phyloP scores from a whole-genome alignment of 108 stramenopile species.

The Hondaea fermentalgiana region DNA sequence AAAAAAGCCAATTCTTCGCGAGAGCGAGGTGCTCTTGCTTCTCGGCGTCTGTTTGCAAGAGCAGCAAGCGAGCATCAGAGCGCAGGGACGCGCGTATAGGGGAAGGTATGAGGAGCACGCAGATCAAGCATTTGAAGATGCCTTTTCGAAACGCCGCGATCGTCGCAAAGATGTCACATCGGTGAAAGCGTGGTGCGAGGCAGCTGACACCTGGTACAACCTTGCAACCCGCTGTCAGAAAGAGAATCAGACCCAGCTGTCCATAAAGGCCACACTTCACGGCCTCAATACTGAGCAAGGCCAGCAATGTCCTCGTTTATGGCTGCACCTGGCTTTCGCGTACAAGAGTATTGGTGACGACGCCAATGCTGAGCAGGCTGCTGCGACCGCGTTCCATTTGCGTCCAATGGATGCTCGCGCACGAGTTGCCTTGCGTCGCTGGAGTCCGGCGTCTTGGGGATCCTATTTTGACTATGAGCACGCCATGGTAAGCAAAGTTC shows the following conservation, averaged over 20 bases:
- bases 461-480: not conserved
- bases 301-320: not conserved
- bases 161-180: not conserved
- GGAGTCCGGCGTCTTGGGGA: not conserved
- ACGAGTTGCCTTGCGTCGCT: not conserved
- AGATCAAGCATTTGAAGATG: not conserved
- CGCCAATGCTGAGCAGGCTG: not conserved
- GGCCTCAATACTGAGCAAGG: not conserved
- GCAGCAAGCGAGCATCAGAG: not conserved
- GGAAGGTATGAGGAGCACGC: not conserved
- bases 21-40: not conserved
- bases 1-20: not conserved
- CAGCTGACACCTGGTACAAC: not conserved
- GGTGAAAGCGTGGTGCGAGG: not conserved
- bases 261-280: not conserved
- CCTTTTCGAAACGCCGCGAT: not conserved
- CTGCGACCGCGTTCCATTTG: not conserved
- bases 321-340: not conserved
- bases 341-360: not conserved
- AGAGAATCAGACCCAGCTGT: not conserved
- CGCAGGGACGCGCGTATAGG: not conserved
- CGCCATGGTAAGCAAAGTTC: not conserved
- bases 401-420: not conserved
- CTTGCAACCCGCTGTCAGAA: not conserved
- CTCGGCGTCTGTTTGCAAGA: not conserved